Conservation (phyloP, 495 filamentous ascomycete genomes). For the Xylaria longipes region DNA sequence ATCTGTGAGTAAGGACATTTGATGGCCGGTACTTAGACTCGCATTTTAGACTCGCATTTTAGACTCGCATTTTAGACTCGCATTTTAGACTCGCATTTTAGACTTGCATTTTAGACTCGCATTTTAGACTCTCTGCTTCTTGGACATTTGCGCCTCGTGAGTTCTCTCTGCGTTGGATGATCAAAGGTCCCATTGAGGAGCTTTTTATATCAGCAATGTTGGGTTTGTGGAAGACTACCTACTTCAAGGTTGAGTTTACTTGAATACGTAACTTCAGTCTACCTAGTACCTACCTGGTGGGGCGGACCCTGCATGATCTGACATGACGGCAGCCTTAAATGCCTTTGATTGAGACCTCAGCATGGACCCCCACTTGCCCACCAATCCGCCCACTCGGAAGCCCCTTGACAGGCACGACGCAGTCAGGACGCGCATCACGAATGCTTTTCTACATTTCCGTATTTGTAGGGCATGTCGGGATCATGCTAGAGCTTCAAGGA, state of each 20-base stretch:
- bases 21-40: too few relatives aligned
- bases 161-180: too few relatives aligned
- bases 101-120: too few relatives aligned
- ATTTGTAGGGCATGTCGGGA: background rate
- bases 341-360: background rate
- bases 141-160: too few relatives aligned
- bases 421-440: background rate
- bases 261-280: too few relatives aligned
- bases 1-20: too few relatives aligned
- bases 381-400: background rate
- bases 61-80: too few relatives aligned
- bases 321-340: background rate
- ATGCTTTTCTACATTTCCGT: background rate
- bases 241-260: background rate
- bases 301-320: background rate
- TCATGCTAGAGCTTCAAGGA: background rate
- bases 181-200: background rate
- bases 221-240: background rate
- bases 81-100: too few relatives aligned
- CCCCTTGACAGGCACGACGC: background rate
- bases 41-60: too few relatives aligned
- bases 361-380: slow-evolving; percentile 14
- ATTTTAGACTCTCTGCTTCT: too few relatives aligned
- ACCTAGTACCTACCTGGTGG: too few relatives aligned
- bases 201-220: background rate